Conservation (phyloP, 495 filamentous ascomycete species). For the Margaritispora aquatica region DNA sequence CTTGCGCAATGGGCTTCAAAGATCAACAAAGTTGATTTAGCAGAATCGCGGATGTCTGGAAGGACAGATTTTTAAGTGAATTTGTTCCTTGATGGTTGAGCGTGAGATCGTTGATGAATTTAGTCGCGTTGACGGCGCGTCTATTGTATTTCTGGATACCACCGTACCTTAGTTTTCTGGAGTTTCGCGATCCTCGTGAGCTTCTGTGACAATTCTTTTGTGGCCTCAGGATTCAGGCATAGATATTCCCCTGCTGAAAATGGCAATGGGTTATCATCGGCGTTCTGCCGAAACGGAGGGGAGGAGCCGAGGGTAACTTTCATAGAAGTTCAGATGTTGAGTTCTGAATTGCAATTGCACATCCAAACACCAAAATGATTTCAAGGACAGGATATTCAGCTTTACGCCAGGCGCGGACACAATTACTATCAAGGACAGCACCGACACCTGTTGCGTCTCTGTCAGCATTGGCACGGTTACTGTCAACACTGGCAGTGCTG, state of each 20-base stretch:
- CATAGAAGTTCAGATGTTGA: background rate
- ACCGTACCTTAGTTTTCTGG: conserved; percentile 7
- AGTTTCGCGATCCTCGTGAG: conserved; percentile 4
- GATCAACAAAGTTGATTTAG: background rate
- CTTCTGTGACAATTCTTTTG: background rate
- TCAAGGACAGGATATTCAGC: conserved; percentile 36
- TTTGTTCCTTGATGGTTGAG: background rate
- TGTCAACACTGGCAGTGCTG: conserved; percentile 85
- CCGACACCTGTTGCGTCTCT: conserved; percentile 18
- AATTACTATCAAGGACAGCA: conserved; percentile 15
- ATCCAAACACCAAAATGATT: conserved; percentile 22
- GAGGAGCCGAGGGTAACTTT: background rate
- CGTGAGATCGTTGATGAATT: conserved; percentile 7
- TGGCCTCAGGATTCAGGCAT: background rate
- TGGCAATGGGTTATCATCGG: background rate
- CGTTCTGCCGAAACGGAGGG: background rate
- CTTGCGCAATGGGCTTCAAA: conserved; percentile 7
- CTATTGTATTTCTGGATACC: background rate
- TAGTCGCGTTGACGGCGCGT: conserved; percentile 10
- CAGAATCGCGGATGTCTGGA: background rate
- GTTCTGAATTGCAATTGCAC: background rate
- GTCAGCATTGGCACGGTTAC: conserved; percentile 57
- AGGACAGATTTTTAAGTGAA: too few relatives aligned
- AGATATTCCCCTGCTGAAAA: too few relatives aligned
- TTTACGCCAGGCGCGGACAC: conserved; percentile 41